These are phyloP conservation scores for Moesziomyces antarcticus DNA, from an alignment of 1,284 basidiomycete species.

Conservation along the genomic window DNA sequence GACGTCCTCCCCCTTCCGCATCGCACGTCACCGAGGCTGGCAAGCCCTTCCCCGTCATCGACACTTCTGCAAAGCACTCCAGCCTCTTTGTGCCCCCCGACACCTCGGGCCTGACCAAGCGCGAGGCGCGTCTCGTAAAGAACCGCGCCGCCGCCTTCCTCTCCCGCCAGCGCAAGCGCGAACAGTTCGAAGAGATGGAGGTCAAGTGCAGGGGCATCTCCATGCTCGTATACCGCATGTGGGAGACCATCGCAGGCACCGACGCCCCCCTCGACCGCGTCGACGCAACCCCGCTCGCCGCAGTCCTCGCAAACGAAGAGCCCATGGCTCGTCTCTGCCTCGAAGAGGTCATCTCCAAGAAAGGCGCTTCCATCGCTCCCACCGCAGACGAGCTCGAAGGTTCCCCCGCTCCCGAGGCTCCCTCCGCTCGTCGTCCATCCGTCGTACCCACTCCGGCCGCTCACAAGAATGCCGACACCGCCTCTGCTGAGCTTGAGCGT, in stretches of 20 bases:
- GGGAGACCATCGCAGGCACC: conserved; percentile 52
- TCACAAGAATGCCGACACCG: conserved; percentile 1
- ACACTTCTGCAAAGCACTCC: conserved; percentile 66
- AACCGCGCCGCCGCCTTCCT: conserved; percentile 91
- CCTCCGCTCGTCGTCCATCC: conserved; percentile 1
- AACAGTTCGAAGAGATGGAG: conserved; percentile 91
- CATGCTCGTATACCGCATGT: conserved; percentile 62
- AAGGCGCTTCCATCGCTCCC: conserved; percentile 57
- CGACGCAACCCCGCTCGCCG: conserved; percentile 29
- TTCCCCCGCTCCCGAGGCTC: conserved; percentile 26
- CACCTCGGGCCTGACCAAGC: conserved; percentile 85
- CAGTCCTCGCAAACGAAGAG: conserved; percentile 45
- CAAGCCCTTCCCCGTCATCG: conserved; percentile 66
- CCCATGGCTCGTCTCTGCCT: conserved; percentile 46
- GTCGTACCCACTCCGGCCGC: conserved; percentile 1
- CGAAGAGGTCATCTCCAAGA: conserved; percentile 51
- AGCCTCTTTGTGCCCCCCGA: conserved; percentile 81
- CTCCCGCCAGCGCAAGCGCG: conserved; percentile 86
- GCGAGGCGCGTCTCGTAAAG: conserved; percentile 88
- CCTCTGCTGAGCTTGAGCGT: conserved; percentile 39
- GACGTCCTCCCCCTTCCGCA: conserved; percentile 62
- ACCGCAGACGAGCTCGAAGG: conserved; percentile 47
- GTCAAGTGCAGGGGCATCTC: conserved; percentile 73
- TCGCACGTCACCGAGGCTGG: conserved; percentile 64
- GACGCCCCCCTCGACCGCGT: conserved; percentile 36